Base-by-base conservation (phyloP, 495 filamentous ascomycete genomes). In the Aspergillus cavernicola region DNA sequence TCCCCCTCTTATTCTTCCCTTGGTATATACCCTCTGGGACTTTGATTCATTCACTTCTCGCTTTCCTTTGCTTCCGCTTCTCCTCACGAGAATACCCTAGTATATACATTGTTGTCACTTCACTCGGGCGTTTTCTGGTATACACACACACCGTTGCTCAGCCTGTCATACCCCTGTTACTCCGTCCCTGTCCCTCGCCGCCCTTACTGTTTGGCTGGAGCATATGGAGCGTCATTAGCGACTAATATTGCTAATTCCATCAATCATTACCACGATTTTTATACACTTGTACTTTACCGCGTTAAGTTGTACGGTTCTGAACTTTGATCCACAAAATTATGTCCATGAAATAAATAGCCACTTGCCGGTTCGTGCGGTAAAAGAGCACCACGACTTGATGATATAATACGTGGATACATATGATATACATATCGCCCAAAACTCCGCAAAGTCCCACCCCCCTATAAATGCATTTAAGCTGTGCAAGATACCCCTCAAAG, bases 141-240 rank as follows among this genome's bases (percentile, higher is more conserved):
- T 39, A 50, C 15, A 38, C 16, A 24, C 22, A 37, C 31, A 10
- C 16, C 3, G 2, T 35, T 47, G 6, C 19, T 47, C 31, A 22
- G 10, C 16, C 20, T 18, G 24, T 37, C 28, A 33, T 57, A 46
- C 50, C 42, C 31, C 33, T 57, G 39, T 32, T 28, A 28, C 24
- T 19, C 24, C n/a, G 13, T 33, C 12, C 19, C 10, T 16, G 11
- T 45, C 11, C 28, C 23, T 28, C 28, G 24, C 24, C 9, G 24
- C 16, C 5, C 16, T 28, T 22, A 15, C n/a, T 51, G 31, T 23
- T 29, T 42, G 24, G 22, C 5, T 41, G 23, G 37, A 51, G 32
- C 15, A 51, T 51, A 13, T 42, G 12, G 15, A 26, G n/a, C 12
- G 35, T 42, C 6, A 6, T 10, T 36, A 36, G 35, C 35, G 35